Evolutionary conservation across 148 eudicot species (phyloP), one percentile per base, ranked within the genome.

Genomic region (Chenopodium album): DNA sequence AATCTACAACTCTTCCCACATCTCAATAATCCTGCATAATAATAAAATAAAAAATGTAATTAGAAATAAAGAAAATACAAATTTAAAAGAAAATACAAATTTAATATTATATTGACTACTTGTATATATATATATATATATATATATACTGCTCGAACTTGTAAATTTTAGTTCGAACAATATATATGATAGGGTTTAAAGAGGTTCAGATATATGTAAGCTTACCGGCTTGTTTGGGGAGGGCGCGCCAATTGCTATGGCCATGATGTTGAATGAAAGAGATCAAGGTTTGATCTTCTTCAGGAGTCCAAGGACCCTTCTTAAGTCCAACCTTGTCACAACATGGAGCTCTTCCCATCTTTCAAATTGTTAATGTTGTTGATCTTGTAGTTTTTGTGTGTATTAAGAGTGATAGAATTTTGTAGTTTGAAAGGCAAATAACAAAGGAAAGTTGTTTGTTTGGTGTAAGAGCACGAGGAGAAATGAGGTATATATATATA

Each of bases 1-100:
- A 93, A 86, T 77, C 97, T 85, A 84, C 97, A 93, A 83, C 97
- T 93, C 80, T 93, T 93, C 72, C 97, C 97, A 75, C 97, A 93
- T 76, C 97, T 83, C 70, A 90, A 65, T 46, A 92, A 87, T 20
- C 97, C 94, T 92, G 29, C 63, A 86, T 19, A 9, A 52, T 17
- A 46, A 47, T 16, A 31, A 52, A n/a, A 23, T 23, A 8, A 64
- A 17, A 9, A 22, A 31, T 1, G 31, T 17, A 47, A n/a, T 76
- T 82, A 71, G 8, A 37, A 34, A 13, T 13, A 3, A 8, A 8
- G 9, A 31, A 54, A 54, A 4, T 9, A 44, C 26, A 7, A 37
- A 72, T 34, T 70, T 17, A 56, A 17, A 8, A 8, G 9, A 31
- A 54, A 54, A 4, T 9, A 44, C 26, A 7, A 37, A 72, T 34